Evolutionary conservation across 1,139 yeast species (phyloP).

Genomic region (Suhomyces chickasaworum): DNA sequence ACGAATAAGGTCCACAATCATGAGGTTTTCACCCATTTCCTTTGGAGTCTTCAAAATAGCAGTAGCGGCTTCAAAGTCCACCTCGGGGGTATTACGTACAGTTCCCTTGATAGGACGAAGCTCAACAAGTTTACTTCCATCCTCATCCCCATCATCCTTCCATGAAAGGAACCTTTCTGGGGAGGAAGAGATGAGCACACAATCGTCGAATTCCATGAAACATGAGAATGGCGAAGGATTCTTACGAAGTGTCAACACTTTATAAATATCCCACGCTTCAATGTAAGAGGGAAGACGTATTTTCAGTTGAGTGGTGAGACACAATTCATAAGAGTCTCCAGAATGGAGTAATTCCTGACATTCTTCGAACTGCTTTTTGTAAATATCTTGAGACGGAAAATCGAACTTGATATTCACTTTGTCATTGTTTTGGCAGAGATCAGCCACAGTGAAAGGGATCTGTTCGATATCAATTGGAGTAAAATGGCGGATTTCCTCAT

Average conservation of each 20-base stretch:
- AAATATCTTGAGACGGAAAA: conserved; percentile 57
- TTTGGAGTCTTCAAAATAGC: conserved; percentile 77
- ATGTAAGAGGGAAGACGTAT: conserved; percentile 50
- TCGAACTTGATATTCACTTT: conserved; percentile 35
- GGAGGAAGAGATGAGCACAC: conserved; percentile 77
- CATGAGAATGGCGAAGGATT: conserved; percentile 96
- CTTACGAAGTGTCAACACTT: conserved; percentile 57
- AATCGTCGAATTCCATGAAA: conserved; percentile 72
- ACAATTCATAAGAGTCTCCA: conserved; percentile 94
- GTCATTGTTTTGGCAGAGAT: conserved; percentile 25
- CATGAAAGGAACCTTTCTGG: conserved; percentile 93
- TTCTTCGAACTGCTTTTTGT: conserved; percentile 54
- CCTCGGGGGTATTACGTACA: conserved; percentile 61
- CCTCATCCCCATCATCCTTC: conserved; percentile 41
- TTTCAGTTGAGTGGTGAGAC: conserved; percentile 79
- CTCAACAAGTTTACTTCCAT: conserved; percentile 55
- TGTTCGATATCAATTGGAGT: conserved; percentile 19
- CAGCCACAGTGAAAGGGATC: conserved; percentile 33
- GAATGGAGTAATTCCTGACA: conserved; percentile 72
- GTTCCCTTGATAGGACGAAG: conserved; percentile 97
- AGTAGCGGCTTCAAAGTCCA: conserved; percentile 61
- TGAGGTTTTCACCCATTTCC: conserved; percentile 92
- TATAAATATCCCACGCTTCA: conserved; percentile 78
- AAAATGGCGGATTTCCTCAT: conserved; percentile 14
- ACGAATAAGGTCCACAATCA: conserved; percentile 95